Base-by-base conservation (phyloP, 2,329 filamentous ascomycete species). In the Albophoma yamanashiensis region DNA sequence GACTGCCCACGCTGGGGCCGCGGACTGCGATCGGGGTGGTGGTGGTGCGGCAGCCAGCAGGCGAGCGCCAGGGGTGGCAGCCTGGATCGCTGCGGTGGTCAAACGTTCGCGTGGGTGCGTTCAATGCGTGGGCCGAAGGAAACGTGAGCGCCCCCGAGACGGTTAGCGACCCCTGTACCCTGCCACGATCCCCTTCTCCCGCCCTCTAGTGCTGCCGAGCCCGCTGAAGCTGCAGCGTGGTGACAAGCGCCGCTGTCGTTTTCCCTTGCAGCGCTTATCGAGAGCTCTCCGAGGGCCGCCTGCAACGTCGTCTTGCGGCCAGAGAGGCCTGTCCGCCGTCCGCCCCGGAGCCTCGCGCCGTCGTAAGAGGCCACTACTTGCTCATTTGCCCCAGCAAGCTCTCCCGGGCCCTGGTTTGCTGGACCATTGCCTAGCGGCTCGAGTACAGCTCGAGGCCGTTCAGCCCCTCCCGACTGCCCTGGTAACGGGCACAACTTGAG, bases 31-130 rank as follows among this genome's bases (percentile, higher is more conserved):
- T 64, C 58, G 58, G 60, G 57, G 59, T 60, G 57, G 59, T 60
- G 50, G 53, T 57, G 57, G 57, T 56, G 57, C 53, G 40, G 42
- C 65, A 68, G 66, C 67, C 67, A 71, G 63, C 65, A 67, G 68
- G 67, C 68, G 68, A 69, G 25, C 14, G 17, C 47, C 47, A 52
- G 47, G 47, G 47, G 27, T 69, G 68, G 65, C 62, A 62, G 62
- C 60, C 61, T 40, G 59, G 58, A 63, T 63, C 61, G 59, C 58
- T 60, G 47, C 61, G 47, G 55, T 67, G 64, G 64, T 62, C 63
- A 63, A 66, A 63, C 59, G 60, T 62, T 59, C 56, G 52, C 53
- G 61, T 63, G 59, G 63, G 61, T 57, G 62, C 65, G 62, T 58
- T 67, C 62, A 62, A 67, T 63, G 63, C 62, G 62, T 61, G 62